phyloP scores from a whole-genome alignment of 2,329 filamentous ascomycete species.

The Fusarium irregulare region DNA sequence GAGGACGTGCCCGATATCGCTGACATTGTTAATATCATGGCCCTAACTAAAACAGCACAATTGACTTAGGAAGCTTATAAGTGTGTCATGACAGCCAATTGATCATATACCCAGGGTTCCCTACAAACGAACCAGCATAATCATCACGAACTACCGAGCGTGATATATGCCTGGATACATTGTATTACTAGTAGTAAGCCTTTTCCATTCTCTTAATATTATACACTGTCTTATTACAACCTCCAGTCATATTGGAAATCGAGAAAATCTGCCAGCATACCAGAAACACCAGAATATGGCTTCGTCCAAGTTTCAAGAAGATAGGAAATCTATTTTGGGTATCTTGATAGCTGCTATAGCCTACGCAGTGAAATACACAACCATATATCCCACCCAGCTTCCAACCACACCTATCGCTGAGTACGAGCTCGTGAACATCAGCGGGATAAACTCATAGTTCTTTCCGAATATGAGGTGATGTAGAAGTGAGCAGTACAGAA shows the following conservation, averaged over 20 bases:
- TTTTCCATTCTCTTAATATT: neutral
- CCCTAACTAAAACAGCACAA: neutral
- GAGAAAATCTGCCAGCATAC: neutral
- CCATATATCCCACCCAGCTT: constrained; percentile 94
- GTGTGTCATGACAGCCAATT: neutral
- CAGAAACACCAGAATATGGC: neutral
- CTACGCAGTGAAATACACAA: constrained; percentile 82
- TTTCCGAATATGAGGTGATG: constrained; percentile 87
- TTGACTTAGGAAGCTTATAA: neutral
- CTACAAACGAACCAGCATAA: neutral
- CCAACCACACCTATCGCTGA: constrained; percentile 93
- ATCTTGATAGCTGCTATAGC: constrained; percentile 30
- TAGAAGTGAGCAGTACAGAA: constrained; percentile 86
- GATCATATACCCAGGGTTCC: neutral
- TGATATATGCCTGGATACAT: neutral
- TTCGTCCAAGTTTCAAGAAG: neutral
- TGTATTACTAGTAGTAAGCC: neutral
- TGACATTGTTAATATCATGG: neutral
- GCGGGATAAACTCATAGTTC: constrained; percentile 86
- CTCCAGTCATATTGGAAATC: neutral
- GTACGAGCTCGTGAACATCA: constrained; percentile 98
- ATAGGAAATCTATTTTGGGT: constrained; percentile 40
- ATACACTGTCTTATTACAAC: neutral
- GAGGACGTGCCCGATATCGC: neutral
- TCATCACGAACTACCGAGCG: neutral